Base-by-base conservation (phyloP, 441 rosid species). In the Codiaeum variegatum region DNA sequence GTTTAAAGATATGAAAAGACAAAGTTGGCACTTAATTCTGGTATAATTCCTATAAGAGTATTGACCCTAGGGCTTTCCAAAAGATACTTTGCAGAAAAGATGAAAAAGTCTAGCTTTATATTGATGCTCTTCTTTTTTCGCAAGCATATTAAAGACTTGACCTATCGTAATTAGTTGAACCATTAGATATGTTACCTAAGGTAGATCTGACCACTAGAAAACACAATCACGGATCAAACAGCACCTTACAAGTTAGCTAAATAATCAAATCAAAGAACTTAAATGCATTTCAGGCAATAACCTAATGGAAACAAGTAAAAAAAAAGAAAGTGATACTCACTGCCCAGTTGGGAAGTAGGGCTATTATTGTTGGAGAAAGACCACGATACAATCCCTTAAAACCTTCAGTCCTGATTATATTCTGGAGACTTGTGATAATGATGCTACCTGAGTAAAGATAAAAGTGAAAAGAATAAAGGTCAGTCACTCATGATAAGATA, bases 261-360 rank as follows among this genome's bases (percentile, higher is more conserved):
- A 44, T 51, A 29, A 63, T 62, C 26, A 60, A 31, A 67, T 31
- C 24, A 29, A 28, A 72, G 56, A 55, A 66, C 23, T 38, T 23
- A 28, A n/a, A 21, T 44, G 74, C 42, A 49, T 34, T 15, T 60
- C 60, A 67, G 47, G 52, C 29, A 55, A 15, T 47, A 19, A 28
- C 34, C 62, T n/a, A 18, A 26, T 6, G 34, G 62, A 44, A 66
- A 47, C 34, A 66, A 58, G 18, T 9, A 46, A 52, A 9, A 61
- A 68, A 56, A 46, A 52, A 9, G 54, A 68, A 56, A 55, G 65
- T 49, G 69, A 67, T 64, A 80, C 98, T 88, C 85, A 94, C 99
- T 46, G 98, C 93, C 99, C 99, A 94, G 69, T 88, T 94, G 9
- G 99, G 97, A 66, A 92, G 97, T 62, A 94, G 82, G 40, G 99